Percentiles rank a stretch among this genome's conserved stretches.
Conservation (phyloP, 2,329 filamentous ascomycete genomes). For the Venturia nashicola region DNA sequence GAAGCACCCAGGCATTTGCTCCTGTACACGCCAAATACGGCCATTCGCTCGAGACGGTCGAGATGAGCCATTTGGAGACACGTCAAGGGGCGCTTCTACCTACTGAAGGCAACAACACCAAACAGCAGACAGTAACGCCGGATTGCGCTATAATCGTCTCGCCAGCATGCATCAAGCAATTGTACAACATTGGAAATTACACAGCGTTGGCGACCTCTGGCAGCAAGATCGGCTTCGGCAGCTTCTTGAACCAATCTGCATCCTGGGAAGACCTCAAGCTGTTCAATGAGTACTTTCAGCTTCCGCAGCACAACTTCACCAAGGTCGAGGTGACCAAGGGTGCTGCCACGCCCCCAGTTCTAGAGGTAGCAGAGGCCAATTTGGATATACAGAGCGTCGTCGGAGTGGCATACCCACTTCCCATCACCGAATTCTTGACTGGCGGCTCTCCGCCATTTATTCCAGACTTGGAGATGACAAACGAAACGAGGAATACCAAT, state of each 20-base stretch:
- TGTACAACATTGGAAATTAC: slow-evolving; percentile 34
- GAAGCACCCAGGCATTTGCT: background rate
- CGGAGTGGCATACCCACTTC: slow-evolving; percentile 4
- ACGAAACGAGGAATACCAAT: slow-evolving; percentile 28
- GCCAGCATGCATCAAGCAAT: slow-evolving; percentile 32
- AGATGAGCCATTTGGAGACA: background rate
- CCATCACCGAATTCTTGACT: slow-evolving; percentile 4
- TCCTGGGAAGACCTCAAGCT: background rate
- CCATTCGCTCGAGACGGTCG: background rate
- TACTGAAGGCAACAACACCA: background rate
- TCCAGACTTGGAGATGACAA: slow-evolving; percentile 35
- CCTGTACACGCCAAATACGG: background rate
- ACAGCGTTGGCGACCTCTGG: slow-evolving; percentile 23
- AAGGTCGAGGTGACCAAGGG: slow-evolving; percentile 3
- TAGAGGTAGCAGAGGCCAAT: background rate
- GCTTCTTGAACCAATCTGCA: slow-evolving; percentile 1
- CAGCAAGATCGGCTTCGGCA: slow-evolving; percentile 1
- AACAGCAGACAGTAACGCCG: background rate
- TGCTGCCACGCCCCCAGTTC: background rate
- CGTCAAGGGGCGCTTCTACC: background rate
- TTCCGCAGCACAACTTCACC: slow-evolving; percentile 5
- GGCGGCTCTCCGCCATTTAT: slow-evolving; percentile 21
- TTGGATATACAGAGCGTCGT: slow-evolving; percentile 4
- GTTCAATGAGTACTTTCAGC: background rate
- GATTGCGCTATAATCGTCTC: slow-evolving; percentile 32